These are phyloP conservation scores for Amanita rimosa DNA, from an alignment of 768 basidiomycete species.

Conservation along the genomic window DNA sequence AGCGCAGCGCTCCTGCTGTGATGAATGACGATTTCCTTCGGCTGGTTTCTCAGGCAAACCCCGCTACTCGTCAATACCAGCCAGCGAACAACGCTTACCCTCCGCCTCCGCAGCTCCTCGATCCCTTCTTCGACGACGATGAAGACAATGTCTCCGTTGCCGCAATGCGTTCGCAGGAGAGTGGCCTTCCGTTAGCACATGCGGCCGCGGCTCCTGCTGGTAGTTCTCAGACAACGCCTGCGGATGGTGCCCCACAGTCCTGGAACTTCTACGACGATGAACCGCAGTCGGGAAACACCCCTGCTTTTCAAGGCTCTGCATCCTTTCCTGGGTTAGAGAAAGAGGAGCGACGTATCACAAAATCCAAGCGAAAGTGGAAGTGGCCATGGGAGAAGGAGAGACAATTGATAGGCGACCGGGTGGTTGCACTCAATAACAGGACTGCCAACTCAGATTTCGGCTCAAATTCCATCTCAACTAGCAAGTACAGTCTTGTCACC, in stretches of 20 bases:
- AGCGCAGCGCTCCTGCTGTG: background rate
- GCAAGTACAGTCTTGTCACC: constrained; percentile 84
- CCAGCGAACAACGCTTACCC: constrained; percentile 51
- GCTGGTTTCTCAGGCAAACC: constrained; percentile 64
- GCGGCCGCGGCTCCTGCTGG: constrained; percentile 55
- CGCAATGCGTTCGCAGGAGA: constrained; percentile 46
- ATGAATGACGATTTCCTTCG: constrained; percentile 70
- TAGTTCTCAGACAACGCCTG: constrained; percentile 32
- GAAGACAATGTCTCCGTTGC: constrained; percentile 63
- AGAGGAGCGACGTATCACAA: constrained; percentile 11
- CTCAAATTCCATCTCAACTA: constrained; percentile 84
- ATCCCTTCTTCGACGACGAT: constrained; percentile 87
- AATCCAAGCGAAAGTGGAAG: constrained; percentile 39
- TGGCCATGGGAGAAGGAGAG: constrained; percentile 79
- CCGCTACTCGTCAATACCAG: constrained; percentile 41
- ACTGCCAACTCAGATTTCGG: constrained; percentile 53
- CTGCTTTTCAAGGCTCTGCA: constrained; percentile 31
- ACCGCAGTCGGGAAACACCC: constrained; percentile 24
- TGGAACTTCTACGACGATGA: constrained; percentile 72
- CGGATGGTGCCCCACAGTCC: constrained; percentile 43
- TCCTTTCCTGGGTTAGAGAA: constrained; percentile 24
- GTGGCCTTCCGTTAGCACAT: constrained; percentile 45
- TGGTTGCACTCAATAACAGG: constrained; percentile 75
- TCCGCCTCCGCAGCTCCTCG: constrained; percentile 46
- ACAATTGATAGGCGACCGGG: constrained; percentile 58